Percentiles rank a stretch among this genome's conserved stretches.
Conservation (phyloP, 2,329 filamentous ascomycete species). For the Alternaria postmessia region DNA sequence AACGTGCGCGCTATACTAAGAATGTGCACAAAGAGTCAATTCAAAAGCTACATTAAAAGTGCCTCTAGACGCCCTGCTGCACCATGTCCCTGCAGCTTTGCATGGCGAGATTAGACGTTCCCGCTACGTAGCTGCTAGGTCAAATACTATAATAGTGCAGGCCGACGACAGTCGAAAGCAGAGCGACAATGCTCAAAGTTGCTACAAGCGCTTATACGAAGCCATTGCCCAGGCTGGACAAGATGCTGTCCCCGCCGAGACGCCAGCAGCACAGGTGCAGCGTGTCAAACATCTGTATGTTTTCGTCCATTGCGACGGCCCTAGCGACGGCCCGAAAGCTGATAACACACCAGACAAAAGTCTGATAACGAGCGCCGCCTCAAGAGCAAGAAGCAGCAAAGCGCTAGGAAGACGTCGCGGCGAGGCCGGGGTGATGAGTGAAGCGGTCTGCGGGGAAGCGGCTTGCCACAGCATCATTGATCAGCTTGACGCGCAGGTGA, state of each 20-base stretch:
- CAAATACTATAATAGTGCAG: slow-evolving; percentile 66
- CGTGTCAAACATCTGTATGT: slow-evolving; percentile 66
- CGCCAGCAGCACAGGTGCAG: slow-evolving; percentile 63
- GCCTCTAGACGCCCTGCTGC: slow-evolving; percentile 60
- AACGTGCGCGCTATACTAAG: slow-evolving; percentile 41
- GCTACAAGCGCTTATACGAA: slow-evolving; percentile 65
- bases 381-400: slow-evolving; percentile 67
- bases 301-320: slow-evolving; percentile 35
- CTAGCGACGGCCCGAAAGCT: slow-evolving; percentile 27
- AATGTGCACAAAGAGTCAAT: slow-evolving; percentile 65
- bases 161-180: slow-evolving; percentile 70
- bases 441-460: slow-evolving; percentile 26
- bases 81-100: slow-evolving; percentile 62
- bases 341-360: slow-evolving; percentile 57
- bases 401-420: slow-evolving; percentile 67
- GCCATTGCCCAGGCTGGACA: slow-evolving; percentile 62
- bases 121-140: slow-evolving; percentile 64
- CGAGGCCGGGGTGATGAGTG: slow-evolving; percentile 50
- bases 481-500: slow-evolving; percentile 24
- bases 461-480: slow-evolving; percentile 13
- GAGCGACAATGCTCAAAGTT: slow-evolving; percentile 65
- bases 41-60: slow-evolving; percentile 72
- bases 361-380: slow-evolving; percentile 66
- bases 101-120: slow-evolving; percentile 61
- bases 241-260: slow-evolving; percentile 66